These are phyloP conservation scores for Tephrocybe rancida DNA, from an alignment of 768 basidiomycete species.

Conservation along the genomic window DNA sequence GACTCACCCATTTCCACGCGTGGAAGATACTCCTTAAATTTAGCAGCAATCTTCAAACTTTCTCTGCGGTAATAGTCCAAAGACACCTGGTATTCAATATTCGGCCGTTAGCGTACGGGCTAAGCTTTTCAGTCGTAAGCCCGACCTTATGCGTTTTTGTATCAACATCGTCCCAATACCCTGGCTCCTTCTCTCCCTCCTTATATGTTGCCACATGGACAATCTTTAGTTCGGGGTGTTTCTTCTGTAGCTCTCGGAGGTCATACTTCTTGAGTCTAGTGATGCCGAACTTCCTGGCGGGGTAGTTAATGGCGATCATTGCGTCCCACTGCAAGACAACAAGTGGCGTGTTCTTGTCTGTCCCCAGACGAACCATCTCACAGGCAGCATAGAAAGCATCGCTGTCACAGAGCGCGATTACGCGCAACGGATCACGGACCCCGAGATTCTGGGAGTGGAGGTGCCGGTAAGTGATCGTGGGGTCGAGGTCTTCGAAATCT, in stretches of 20 bases:
- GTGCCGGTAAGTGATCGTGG: slow-evolving; percentile 79
- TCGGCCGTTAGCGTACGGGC: neutral
- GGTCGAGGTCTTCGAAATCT: slow-evolving; percentile 64
- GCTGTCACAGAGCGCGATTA: slow-evolving; percentile 89
- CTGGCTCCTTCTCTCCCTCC: slow-evolving; percentile 84
- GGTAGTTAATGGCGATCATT: slow-evolving; percentile 94
- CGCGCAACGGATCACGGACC: slow-evolving; percentile 75
- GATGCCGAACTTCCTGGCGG: slow-evolving; percentile 91
- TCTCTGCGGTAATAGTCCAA: slow-evolving; percentile 93
- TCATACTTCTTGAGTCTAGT: slow-evolving; percentile 78
- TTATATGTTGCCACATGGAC: slow-evolving; percentile 96
- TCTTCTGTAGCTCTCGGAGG: slow-evolving; percentile 76
- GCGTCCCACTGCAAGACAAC: slow-evolving; percentile 89
- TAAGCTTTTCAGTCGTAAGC: neutral
- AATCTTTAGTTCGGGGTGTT: slow-evolving; percentile 81
- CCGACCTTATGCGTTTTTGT: slow-evolving; percentile 89
- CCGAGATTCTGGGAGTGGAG: slow-evolving; percentile 68
- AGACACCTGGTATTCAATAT: slow-evolving; percentile 61
- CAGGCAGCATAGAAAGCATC: slow-evolving; percentile 87
- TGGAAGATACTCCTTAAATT: slow-evolving; percentile 82
- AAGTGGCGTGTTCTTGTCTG: slow-evolving; percentile 62
- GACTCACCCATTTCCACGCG: slow-evolving; percentile 77
- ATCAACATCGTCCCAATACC: slow-evolving; percentile 91
- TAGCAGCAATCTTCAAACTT: slow-evolving; percentile 79
- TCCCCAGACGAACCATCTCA: slow-evolving; percentile 79